Evolutionary conservation across 2,329 filamentous ascomycete genomes (phyloP).

Genomic region (Pestalotiopsis sp.): DNA sequence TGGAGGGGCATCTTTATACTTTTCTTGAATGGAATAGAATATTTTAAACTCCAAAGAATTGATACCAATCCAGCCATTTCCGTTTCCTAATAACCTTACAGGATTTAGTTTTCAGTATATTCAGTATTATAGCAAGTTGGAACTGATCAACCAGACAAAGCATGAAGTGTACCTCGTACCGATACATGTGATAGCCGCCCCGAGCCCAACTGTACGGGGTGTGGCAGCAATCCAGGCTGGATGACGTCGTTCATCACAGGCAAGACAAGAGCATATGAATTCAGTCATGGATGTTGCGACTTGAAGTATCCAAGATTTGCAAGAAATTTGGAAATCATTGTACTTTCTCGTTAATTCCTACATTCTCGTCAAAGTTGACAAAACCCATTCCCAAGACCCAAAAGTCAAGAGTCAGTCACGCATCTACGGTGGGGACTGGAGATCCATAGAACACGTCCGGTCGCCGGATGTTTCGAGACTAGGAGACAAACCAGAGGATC

Average conservation of each 20-base stretch:
- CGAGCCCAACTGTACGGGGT: not conserved
- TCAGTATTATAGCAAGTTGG: not conserved
- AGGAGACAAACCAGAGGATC: not conserved
- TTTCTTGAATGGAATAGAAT: not conserved
- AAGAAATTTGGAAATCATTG: not conserved
- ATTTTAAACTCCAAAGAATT: too few species aligned
- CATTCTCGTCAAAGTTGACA: too few species aligned
- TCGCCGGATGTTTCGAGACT: not conserved
- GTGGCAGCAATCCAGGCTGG: not conserved
- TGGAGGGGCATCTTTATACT: not conserved
- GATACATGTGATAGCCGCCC: not conserved
- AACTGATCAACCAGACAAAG: not conserved
- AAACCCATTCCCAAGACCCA: not conserved
- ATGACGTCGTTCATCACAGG: slow-evolving; percentile 7
- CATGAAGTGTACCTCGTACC: not conserved
- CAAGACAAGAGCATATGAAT: not conserved
- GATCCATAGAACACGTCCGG: not conserved
- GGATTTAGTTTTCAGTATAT: not conserved
- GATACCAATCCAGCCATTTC: too few species aligned
- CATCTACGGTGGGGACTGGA: not conserved
- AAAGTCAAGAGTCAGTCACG: not conserved
- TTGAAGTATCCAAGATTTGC: not conserved
- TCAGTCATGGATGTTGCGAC: not conserved
- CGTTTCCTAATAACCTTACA: too few species aligned
- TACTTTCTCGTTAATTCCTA: not conserved